Evolutionary conservation across 495 filamentous ascomycete genomes (phyloP).

Genomic region (Friedmanniomyces simplex): DNA sequence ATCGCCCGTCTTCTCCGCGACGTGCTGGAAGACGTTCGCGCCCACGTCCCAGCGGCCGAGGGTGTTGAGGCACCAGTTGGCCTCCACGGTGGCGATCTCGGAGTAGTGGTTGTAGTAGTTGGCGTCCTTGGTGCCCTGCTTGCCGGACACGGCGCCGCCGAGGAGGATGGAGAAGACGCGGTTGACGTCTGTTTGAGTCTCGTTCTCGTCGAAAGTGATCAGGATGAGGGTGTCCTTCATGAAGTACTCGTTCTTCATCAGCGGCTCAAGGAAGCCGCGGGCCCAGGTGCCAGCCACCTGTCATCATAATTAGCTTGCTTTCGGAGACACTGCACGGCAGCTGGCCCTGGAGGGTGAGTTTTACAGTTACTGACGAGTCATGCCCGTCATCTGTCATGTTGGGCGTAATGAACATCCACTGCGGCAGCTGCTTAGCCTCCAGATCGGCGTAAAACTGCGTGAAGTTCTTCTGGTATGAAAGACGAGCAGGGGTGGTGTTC

Average conservation of each 20-base stretch:
- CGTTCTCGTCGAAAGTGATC: conserved; percentile 37
- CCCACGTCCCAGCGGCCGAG: conserved; percentile 33
- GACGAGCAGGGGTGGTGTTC: conserved; percentile 20
- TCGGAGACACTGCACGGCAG: too few relatives aligned
- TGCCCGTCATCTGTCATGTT: conserved; percentile 32
- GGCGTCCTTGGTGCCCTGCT: conserved; percentile 26
- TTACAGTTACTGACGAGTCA: conserved; percentile 27
- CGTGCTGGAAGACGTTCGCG: conserved; percentile 29
- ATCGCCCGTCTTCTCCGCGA: conserved; percentile 26
- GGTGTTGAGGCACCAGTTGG: conserved; percentile 26
- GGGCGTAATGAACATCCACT: conserved; percentile 32
- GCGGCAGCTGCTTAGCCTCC: conserved; percentile 21
- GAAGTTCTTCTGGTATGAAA: conserved; percentile 28
- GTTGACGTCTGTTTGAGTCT: conserved; percentile 30
- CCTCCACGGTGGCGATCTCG: conserved; percentile 29
- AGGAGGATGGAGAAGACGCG: conserved; percentile 31
- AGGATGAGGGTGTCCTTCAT: conserved; percentile 38
- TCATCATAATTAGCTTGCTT: too few relatives aligned
- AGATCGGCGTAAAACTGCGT: conserved; percentile 26
- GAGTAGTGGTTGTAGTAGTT: conserved; percentile 32
- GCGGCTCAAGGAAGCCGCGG: conserved; percentile 29
- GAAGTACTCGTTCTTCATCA: conserved; percentile 30
- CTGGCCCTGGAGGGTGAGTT: too few relatives aligned
- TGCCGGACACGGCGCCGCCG: conserved; percentile 21
- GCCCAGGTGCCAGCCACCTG: conserved; percentile 22